Evolutionary conservation across 768 basidiomycete genomes (phyloP), one percentile per base, ranked within the genome.

Genomic region (Leccinellum albellum): DNA sequence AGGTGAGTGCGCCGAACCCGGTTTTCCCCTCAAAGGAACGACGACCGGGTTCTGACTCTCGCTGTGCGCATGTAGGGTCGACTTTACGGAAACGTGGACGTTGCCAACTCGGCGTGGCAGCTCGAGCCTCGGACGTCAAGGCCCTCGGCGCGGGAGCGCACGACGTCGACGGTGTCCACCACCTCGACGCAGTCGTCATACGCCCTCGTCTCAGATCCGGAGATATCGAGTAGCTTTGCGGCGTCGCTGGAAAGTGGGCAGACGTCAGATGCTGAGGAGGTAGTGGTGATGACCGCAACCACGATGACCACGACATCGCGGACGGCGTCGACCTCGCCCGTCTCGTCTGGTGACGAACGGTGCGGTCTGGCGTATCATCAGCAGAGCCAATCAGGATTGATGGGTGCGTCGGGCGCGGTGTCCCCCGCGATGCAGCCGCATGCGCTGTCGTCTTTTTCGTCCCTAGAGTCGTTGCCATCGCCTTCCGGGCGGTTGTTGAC

Each of bases 141-240:
- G 8, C 74, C 79, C 42, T 80, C 83, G 0, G 75, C 78, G 15
- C 78, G 90, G 64, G 88, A 87, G 57, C 85, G 89, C 20, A 91
- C 90, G 0, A 85, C 83, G 3, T 90, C 89, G 14, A 84, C 87
- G 14, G 75, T 85, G 6, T 91, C 89, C 9, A 88, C 88, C 2
- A 75, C 85, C 0, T 91, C 89, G 4, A 88, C 88, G 0, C 88
- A 83, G 28, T 92, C 90, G 20, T 92, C 90, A 0, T 92, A 85
- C 63, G 89, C 90, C 4, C 79, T 90, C 55, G 78, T 92, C 9
- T 91, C 90, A n/a, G 90, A 92, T 63, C 84, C 84, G 2, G 90
- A 92, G 61, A 87, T 91, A 51, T 89, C 89, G 5, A 91, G 88
- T 72, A 89, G 87, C 68, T 91, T 91, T 61, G 88, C 88, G 1